phyloP scores from a whole-genome alignment of 805 yeast species.

The Yarrowia divulgata region DNA sequence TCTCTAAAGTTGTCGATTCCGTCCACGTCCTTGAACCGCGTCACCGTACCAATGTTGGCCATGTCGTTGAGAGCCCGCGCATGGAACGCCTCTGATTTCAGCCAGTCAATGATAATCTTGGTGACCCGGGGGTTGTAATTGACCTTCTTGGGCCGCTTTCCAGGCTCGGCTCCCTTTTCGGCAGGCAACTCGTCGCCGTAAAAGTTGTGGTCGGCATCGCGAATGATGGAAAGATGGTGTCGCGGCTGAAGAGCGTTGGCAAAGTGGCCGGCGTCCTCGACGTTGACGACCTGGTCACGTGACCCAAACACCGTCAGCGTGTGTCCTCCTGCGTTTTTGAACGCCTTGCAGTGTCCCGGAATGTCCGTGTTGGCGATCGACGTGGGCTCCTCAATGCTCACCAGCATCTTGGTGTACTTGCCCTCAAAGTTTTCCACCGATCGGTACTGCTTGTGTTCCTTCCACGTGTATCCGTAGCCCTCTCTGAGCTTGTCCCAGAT shows the following conservation, averaged over 20 bases:
- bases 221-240: conserved; percentile 64
- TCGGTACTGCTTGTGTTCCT: conserved; percentile 46
- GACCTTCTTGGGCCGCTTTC: conserved; percentile 51
- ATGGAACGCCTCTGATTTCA: conserved; percentile 56
- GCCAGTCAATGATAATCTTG: conserved; percentile 58
- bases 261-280: conserved; percentile 65
- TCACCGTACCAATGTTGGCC: conserved; percentile 52
- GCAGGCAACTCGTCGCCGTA: conserved; percentile 56
- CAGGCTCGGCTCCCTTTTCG: conserved; percentile 47
- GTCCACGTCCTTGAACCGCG: conserved; percentile 68
- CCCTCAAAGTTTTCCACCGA: conserved; percentile 42
- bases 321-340: conserved; percentile 22
- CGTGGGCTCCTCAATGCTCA: conserved; percentile 23
- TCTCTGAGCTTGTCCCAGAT: conserved; percentile 53
- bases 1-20: conserved; percentile 81
- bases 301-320: conserved; percentile 77
- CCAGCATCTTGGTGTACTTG: conserved; percentile 36
- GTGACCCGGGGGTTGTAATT: conserved; percentile 67
- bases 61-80: conserved; percentile 58
- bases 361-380: conserved; percentile 36
- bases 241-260: conserved; percentile 64
- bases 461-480: conserved; percentile 53
- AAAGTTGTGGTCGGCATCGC: conserved; percentile 82
- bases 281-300: conserved; percentile 69
- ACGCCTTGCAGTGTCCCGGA: conserved; percentile 38